A percentile compares a stretch with the other conserved stretches of the same genome.
These are phyloP conservation scores for Botrytis squamosa DNA, from an alignment of 2,329 filamentous ascomycete genomes.

Conservation along the genomic window DNA sequence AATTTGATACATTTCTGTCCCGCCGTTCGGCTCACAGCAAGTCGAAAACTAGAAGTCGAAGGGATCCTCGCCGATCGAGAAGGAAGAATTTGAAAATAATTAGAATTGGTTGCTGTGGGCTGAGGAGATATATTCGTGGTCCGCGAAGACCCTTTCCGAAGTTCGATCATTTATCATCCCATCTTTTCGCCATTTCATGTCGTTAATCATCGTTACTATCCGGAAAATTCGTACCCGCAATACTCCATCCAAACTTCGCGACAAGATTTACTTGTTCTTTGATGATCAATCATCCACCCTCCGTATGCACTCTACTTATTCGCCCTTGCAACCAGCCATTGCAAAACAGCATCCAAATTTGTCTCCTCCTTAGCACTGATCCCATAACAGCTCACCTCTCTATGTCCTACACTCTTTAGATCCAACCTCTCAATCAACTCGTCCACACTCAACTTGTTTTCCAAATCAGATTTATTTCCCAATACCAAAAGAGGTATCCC, in stretches of 20 bases:
- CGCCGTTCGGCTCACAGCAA: constrained; percentile 14
- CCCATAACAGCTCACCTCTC: constrained; percentile 97
- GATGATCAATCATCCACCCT: not conserved
- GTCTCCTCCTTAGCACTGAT: constrained; percentile 99
- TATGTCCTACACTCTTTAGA: constrained; percentile 81
- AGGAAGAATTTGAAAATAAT: constrained; percentile 23
- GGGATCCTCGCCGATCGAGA: not conserved
- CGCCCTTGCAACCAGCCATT: constrained; percentile 92
- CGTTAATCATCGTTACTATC: constrained; percentile 45
- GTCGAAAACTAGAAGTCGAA: constrained; percentile 8
- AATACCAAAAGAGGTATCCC: constrained; percentile 92
- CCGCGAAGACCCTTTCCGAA: constrained; percentile 44
- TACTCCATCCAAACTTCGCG: constrained; percentile 2
- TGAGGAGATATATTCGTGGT: constrained; percentile 44
- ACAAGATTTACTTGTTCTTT: constrained; percentile 1
- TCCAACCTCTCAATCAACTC: constrained; percentile 92
- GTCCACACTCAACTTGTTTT: constrained; percentile 87
- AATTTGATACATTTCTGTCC: constrained; percentile 16
- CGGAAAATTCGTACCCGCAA: constrained; percentile 12
- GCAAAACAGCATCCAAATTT: constrained; percentile 92
- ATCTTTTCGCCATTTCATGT: constrained; percentile 46
- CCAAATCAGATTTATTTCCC: constrained; percentile 95
- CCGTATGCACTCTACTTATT: constrained; percentile 55
- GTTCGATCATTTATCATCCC: constrained; percentile 47
- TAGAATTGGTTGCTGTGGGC: constrained; percentile 31